These are phyloP conservation scores for Moesziomyces aphidis DNA, from an alignment of 1,284 basidiomycete species.

Conservation along the genomic window DNA sequence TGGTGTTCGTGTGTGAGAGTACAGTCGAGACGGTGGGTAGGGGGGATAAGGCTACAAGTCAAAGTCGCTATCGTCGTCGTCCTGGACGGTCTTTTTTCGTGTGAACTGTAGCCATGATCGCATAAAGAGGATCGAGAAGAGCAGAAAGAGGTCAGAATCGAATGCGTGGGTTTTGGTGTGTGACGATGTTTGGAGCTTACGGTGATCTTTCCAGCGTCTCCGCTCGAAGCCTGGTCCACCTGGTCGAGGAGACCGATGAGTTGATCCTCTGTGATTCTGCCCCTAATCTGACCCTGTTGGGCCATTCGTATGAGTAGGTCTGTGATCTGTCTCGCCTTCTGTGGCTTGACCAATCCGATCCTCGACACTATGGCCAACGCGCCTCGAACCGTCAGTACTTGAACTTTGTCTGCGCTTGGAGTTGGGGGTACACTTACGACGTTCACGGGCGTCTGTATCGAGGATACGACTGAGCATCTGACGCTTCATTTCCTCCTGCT, in stretches of 20 bases:
- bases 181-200: slow-evolving; percentile 37
- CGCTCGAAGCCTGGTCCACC: slow-evolving; percentile 72
- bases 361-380: slow-evolving; percentile 78
- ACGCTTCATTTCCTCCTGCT: slow-evolving; percentile 71
- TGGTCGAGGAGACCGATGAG: slow-evolving; percentile 92
- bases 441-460: slow-evolving; percentile 86
- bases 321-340: slow-evolving; percentile 87
- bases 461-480: slow-evolving; percentile 86
- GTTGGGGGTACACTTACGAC: slow-evolving; percentile 75
- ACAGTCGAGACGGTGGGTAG: not conserved
- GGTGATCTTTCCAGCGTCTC: slow-evolving; percentile 58
- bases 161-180: no score
- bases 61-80: slow-evolving; percentile 59
- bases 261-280: slow-evolving; percentile 86
- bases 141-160: no score
- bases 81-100: slow-evolving; percentile 47
- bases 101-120: slow-evolving; percentile 26
- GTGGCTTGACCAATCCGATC: slow-evolving; percentile 90
- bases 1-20: no score
- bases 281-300: slow-evolving; percentile 88
- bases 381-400: no score
- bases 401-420: no score
- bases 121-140: not conserved
- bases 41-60: slow-evolving; percentile 29
- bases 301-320: slow-evolving; percentile 88